Conservation (phyloP, 495 filamentous ascomycete species). For the Umbilicaria muhlenbergii region DNA sequence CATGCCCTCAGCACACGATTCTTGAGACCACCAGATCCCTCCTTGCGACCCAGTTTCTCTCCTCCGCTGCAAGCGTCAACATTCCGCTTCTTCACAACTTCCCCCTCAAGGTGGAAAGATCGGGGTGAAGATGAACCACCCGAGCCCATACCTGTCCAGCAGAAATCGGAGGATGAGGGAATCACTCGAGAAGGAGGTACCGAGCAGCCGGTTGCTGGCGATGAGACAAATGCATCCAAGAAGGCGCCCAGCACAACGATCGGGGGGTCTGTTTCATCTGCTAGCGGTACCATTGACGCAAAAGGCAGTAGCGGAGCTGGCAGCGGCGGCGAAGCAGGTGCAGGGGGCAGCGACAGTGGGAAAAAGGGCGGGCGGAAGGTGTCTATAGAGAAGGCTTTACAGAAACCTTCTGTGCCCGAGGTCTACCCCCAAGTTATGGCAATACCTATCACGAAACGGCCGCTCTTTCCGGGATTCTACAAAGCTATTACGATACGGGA, state of each 20-base stretch:
- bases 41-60: slow-evolving; percentile 23
- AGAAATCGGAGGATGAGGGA: slow-evolving; percentile 18
- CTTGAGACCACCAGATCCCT: slow-evolving; percentile 2
- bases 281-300: slow-evolving; percentile 9
- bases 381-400: slow-evolving; percentile 52
- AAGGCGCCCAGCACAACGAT: slow-evolving; percentile 17
- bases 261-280: not conserved
- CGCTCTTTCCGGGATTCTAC: slow-evolving; percentile 95
- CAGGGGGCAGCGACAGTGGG: slow-evolving; percentile 33
- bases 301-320: slow-evolving; percentile 23
- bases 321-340: slow-evolving; percentile 31
- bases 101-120: slow-evolving; percentile 11
- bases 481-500: slow-evolving; percentile 95
- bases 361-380: slow-evolving; percentile 47
- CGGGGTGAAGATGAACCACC: slow-evolving; percentile 12
- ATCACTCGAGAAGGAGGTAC: slow-evolving; percentile 18
- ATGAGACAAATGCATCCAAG: slow-evolving; percentile 24
- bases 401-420: slow-evolving; percentile 80
- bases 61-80: slow-evolving; percentile 13
- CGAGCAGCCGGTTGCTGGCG: slow-evolving; percentile 22
- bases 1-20: not conserved
- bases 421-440: slow-evolving; percentile 98
- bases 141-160: slow-evolving; percentile 26
- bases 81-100: slow-evolving; percentile 10
- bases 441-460: slow-evolving; percentile 90